phyloP scores from a whole-genome alignment of 768 basidiomycete genomes.

The Mycena amicta region DNA sequence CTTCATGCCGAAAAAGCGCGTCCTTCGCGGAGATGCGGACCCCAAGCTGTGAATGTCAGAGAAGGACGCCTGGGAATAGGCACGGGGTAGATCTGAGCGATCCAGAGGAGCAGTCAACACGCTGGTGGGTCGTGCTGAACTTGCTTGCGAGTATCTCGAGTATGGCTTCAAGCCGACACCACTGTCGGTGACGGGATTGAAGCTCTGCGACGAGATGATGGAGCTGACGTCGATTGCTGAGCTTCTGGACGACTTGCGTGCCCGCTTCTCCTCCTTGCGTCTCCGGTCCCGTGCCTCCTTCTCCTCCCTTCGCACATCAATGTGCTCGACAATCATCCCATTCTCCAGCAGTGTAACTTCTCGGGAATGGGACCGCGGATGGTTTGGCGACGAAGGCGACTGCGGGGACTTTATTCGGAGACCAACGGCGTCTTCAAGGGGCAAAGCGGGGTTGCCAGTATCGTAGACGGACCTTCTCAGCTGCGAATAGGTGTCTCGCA shows the following conservation, averaged over 20 bases:
- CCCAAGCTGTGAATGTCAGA: constrained; percentile 78
- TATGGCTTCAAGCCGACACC: constrained; percentile 57
- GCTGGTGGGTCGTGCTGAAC: constrained; percentile 60
- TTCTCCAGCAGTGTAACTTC: constrained; percentile 85
- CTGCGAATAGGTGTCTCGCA: constrained; percentile 81
- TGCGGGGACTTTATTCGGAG: constrained; percentile 72
- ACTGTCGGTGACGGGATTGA: constrained; percentile 56
- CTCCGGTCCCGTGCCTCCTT: constrained; percentile 71
- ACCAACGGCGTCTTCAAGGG: constrained; percentile 60
- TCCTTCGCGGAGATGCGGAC: constrained; percentile 66
- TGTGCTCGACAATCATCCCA: constrained; percentile 87
- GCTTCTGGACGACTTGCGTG: constrained; percentile 73
- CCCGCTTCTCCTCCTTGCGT: constrained; percentile 70
- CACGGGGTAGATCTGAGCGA: constrained; percentile 62
- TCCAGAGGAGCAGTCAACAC: constrained; percentile 62
- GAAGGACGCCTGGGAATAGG: constrained; percentile 78
- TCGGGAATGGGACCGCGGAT: constrained; percentile 58
- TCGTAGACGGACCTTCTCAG: constrained; percentile 81
- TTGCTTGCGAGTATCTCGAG: constrained; percentile 61
- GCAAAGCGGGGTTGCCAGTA: constrained; percentile 47
- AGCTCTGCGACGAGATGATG: constrained; percentile 67
- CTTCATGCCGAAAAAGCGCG: constrained; percentile 77
- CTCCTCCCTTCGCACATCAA: constrained; percentile 81
- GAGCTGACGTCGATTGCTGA: constrained; percentile 74
- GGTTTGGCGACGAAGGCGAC: constrained; percentile 43